Evolutionary conservation across 805 yeast genomes (phyloP), one percentile per base, ranked within the genome.

Genomic region (Ogataea pilisensis): DNA sequence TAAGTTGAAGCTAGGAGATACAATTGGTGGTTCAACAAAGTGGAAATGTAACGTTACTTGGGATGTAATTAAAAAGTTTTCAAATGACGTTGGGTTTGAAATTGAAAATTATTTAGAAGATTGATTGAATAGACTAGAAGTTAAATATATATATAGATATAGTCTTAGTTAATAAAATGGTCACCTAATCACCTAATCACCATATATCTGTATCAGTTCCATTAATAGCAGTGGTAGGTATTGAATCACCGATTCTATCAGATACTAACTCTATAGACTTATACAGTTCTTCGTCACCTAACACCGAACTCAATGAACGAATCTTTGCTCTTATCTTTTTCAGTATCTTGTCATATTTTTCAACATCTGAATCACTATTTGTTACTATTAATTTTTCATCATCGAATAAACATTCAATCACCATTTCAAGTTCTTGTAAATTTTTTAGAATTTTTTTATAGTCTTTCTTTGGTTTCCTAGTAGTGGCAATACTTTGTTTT

Each of bases 21-120:
- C 73, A 2, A 76, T 88, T 31, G 82, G 78, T 39, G 77, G 88
- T 16, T 75, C 77, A 42, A 75, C 85, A 1, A 76, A 82, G 52
- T 89, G 95, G 95, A 82, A 76, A 55, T 79, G 87, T 45, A 85
- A 85, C 53, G 77, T 83, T 8, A 72, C 78, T 31, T 88, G 87
- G 85, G 73, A 72, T 26, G 70, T 78, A 7, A 73, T 84, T 9
- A 71, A 72, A 45, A 69, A 71, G 35, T 66, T 88, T 29, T 79
- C 95, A 0, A 60, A 68, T 17, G 85, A 83, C 17, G 67, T 89
- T 8, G 68, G 75, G 8, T 78, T 90, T 51, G 85, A 81, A 1
- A 68, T 89, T 9, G 77, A 72, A 22, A 79, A 76, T 43, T 87
- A 82, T 54, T 51, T 87, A 17, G 37, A 46, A 14, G 50, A 51